These are phyloP conservation scores for maize (Zea mays) DNA, from an alignment of 176 grass and related monocot genomes.

Conservation along the genomic window DNA sequence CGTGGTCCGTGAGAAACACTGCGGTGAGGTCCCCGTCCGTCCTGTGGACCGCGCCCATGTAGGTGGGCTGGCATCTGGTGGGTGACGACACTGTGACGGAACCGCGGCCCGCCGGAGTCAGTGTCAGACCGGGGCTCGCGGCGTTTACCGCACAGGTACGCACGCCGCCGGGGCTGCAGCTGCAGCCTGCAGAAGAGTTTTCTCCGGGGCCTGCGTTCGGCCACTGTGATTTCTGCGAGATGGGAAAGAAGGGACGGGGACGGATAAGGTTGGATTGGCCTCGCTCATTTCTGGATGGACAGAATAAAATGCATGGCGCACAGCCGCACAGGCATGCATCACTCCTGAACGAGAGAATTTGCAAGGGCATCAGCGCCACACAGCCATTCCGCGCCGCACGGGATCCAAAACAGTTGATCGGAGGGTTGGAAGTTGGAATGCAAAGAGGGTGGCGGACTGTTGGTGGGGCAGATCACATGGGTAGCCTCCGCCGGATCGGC, in stretches of 20 bases:
- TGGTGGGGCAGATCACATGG: too few relatives aligned
- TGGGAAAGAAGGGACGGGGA: background rate
- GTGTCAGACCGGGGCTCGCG: background rate
- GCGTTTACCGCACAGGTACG: background rate
- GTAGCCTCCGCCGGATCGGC: too few relatives aligned
- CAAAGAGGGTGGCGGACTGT: too few relatives aligned
- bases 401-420: background rate
- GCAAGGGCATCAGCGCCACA: background rate
- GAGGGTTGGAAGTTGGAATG: too few relatives aligned
- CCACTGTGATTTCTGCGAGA: background rate
- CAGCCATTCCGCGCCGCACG: background rate
- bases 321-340: background rate
- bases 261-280: slow-evolving; percentile 36
- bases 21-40: too few relatives aligned
- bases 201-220: background rate
- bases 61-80: background rate
- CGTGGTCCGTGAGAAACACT: fast-evolving
- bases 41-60: background rate
- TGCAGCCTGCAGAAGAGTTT: background rate
- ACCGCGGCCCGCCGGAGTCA: background rate
- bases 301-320: background rate
- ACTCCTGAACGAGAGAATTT: background rate
- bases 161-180: background rate
- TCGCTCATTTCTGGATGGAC: background rate
- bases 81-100: slow-evolving; percentile 19